These are phyloP conservation scores for Mycena sp. DNA, from an alignment of 1,284 basidiomycete genomes.

Conservation along the genomic window DNA sequence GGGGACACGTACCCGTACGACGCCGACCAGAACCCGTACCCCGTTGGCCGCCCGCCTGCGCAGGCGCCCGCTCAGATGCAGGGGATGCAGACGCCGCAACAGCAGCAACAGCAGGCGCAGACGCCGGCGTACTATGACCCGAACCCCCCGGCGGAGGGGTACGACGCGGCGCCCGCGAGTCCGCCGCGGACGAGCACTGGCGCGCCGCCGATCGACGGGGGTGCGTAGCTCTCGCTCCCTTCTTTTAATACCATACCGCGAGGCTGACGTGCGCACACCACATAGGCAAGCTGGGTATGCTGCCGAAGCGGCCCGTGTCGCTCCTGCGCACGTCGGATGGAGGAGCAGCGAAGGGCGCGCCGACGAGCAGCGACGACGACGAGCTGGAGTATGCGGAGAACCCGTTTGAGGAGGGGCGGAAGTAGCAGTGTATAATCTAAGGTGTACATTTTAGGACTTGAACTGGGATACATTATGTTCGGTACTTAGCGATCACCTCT, in stretches of 20 bases:
- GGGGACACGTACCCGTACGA: constrained; percentile 34
- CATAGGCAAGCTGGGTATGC: constrained; percentile 66
- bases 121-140: constrained; percentile 31
- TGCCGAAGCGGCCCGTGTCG: constrained; percentile 79
- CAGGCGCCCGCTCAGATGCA: constrained; percentile 1
- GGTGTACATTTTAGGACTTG: background rate
- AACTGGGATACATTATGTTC: background rate
- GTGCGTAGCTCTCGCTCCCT: constrained; percentile 12
- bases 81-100: constrained; percentile 9
- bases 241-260: background rate
- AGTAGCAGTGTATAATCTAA: constrained; percentile 18
- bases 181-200: constrained; percentile 23
- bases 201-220: constrained; percentile 23
- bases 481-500: too few relatives aligned
- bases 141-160: constrained; percentile 13
- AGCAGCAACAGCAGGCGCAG: constrained; percentile 12
- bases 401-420: constrained; percentile 65
- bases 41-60: background rate
- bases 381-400: constrained; percentile 75
- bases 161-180: constrained; percentile 14
- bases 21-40: constrained; percentile 20
- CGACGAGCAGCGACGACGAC: constrained; percentile 49
- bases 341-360: too few relatives aligned
- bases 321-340: constrained; percentile 60
- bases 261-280: background rate